These are phyloP conservation scores for Stemphylium lycopersici DNA, from an alignment of 2,329 filamentous ascomycete species.

Conservation along the genomic window DNA sequence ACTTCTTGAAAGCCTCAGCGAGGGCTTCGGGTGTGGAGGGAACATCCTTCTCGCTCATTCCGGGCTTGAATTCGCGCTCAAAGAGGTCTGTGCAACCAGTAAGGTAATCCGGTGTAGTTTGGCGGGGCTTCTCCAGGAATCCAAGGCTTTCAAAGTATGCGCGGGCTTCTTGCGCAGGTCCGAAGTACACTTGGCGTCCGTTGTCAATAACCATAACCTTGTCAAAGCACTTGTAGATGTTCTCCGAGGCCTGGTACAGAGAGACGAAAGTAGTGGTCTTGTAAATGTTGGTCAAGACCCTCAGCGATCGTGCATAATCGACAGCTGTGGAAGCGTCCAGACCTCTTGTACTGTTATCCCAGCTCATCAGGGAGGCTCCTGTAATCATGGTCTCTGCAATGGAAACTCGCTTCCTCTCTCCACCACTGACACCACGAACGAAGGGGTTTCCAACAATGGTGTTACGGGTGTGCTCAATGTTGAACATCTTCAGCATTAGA, in stretches of 20 bases:
- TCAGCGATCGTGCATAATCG: slow-evolving; percentile 56
- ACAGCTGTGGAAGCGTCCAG: slow-evolving; percentile 57
- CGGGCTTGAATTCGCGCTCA: slow-evolving; percentile 76
- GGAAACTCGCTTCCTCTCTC: slow-evolving; percentile 78
- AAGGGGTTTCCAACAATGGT: slow-evolving; percentile 86
- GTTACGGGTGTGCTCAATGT: slow-evolving; percentile 84
- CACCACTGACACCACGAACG: slow-evolving; percentile 76
- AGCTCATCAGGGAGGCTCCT: slow-evolving; percentile 72
- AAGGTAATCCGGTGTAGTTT: slow-evolving; percentile 82
- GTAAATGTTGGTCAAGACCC: slow-evolving; percentile 79
- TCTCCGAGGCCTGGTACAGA: slow-evolving; percentile 84
- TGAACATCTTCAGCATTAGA: slow-evolving; percentile 87
- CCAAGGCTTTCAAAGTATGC: slow-evolving; percentile 79
- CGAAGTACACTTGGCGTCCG: slow-evolving; percentile 78
- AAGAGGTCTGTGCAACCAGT: slow-evolving; percentile 85
- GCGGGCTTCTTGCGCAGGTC: slow-evolving; percentile 69
- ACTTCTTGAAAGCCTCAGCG: slow-evolving; percentile 72
- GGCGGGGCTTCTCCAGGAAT: slow-evolving; percentile 74
- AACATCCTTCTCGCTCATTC: slow-evolving; percentile 68
- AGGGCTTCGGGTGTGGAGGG: slow-evolving; percentile 72
- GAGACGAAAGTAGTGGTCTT: slow-evolving; percentile 84
- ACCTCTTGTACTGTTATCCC: slow-evolving; percentile 59
- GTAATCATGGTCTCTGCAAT: slow-evolving; percentile 84
- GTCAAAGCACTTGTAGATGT: slow-evolving; percentile 79
- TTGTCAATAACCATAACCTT: slow-evolving; percentile 83